Evolutionary conservation across 2,329 filamentous ascomycete genomes (phyloP), one percentile per base, ranked within the genome.

Genomic region (Scedosporium apiospermum): DNA sequence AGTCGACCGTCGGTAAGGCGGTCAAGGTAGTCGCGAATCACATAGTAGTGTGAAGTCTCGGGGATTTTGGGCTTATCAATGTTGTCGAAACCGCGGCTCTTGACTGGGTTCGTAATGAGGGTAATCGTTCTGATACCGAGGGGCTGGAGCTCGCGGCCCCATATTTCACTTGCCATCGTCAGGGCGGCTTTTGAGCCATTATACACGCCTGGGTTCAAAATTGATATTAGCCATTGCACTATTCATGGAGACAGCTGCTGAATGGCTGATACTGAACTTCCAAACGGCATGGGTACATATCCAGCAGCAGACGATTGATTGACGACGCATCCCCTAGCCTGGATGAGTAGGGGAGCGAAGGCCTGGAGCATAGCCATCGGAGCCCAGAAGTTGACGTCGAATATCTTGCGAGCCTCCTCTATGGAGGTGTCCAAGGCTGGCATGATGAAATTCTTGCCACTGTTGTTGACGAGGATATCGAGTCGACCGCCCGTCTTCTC

Each of bases 311-410:
- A 55, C 51, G 51, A 14, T 26, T 55, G 23, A 58, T 70, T 70
- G 34, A 70, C 66, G 61, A 73, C 64, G 6, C 68, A 67, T 18
- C 68, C 69, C 30, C 65, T 66, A 26, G 68, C 63, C 34, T 66
- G 66, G 30, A 72, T 66, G 4, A 70, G 57, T 10, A 72, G 65
- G 3, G 68, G 68, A 4, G 67, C 30, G 63, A 79, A 79, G 0
- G 72, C 71, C 41, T 80, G 72, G 1, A 70, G 72, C 26, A 77
- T 69, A 6, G 67, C 64, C 7, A 79, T 65, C 1, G 70, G 63
- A 0, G 73, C 75, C 68, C 74, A 78, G 34, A 78, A 67, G 64
- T 81, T 81, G 51, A 77, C 69, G 6, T 79, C 76, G 64, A 76
- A 78, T 60, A 78, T 65, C 30, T 65, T 66, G 34, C 70, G 72